Evolutionary conservation across 2,329 filamentous ascomycete genomes (phyloP).

Genomic region (Aspergillus calidoustus): DNA sequence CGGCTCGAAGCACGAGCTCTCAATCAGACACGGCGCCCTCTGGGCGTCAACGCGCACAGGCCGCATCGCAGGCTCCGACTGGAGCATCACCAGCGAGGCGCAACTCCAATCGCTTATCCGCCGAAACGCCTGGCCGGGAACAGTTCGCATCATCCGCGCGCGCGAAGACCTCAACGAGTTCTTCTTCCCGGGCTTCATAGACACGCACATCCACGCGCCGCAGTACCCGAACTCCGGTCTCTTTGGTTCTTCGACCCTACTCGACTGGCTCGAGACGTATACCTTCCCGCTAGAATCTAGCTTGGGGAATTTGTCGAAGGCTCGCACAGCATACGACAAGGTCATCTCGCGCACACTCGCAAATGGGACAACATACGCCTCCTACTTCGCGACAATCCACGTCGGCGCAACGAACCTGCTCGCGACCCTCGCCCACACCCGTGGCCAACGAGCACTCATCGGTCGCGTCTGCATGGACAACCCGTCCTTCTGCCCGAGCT

Average conservation of each 20-base stretch:
- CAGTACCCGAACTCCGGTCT: slow-evolving; percentile 95
- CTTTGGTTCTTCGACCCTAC: slow-evolving; percentile 88
- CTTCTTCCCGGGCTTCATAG: slow-evolving; percentile 62
- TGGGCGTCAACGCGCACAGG: slow-evolving; percentile 42
- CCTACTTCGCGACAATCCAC: slow-evolving; percentile 93
- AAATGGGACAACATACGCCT: slow-evolving; percentile 88
- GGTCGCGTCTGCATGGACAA: slow-evolving; percentile 96
- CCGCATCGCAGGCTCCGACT: slow-evolving; percentile 40
- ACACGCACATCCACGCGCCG: slow-evolving; percentile 93
- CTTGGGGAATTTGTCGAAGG: slow-evolving; percentile 52
- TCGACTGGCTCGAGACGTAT: slow-evolving; percentile 92
- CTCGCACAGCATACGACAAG: slow-evolving; percentile 68
- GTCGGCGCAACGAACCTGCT: slow-evolving; percentile 89
- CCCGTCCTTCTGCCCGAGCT: slow-evolving; percentile 66
- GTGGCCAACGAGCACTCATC: slow-evolving; percentile 87
- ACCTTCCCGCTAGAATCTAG: slow-evolving; percentile 92
- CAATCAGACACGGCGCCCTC: slow-evolving; percentile 54
- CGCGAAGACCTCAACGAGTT: slow-evolving; percentile 49
- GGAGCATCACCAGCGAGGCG: slow-evolving; percentile 33
- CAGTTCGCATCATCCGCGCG: slow-evolving; percentile 34
- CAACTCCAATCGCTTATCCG: slow-evolving; percentile 33
- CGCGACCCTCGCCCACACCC: slow-evolving; percentile 75
- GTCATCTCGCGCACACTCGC: slow-evolving; percentile 80
- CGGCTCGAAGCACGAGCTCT: slow-evolving; percentile 54
- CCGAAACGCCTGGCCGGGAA: slow-evolving; percentile 37